Percentiles rank a stretch among this genome's conserved stretches.
phyloP scores from a whole-genome alignment of 2,329 filamentous ascomycete genomes.

The Dryadomyces quercivorus region DNA sequence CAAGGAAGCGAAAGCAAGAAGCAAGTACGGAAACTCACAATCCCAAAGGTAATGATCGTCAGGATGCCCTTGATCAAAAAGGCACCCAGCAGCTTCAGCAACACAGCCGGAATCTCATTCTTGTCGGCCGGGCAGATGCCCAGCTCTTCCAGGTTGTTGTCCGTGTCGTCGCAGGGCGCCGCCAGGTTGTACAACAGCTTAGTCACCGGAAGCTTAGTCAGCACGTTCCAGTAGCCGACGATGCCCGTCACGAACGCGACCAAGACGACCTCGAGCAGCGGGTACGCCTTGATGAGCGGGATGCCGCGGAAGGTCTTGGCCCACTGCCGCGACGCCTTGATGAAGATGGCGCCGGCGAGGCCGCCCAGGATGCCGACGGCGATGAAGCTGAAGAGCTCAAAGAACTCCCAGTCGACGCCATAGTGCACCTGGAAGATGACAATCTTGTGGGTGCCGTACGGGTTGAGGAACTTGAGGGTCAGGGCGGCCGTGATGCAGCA shows the following conservation, averaged over 20 bases:
- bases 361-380: constrained; percentile 80
- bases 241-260: constrained; percentile 78
- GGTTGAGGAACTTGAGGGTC: constrained; percentile 88
- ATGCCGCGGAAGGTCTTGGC: constrained; percentile 79
- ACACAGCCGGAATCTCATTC: constrained; percentile 67
- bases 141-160: constrained; percentile 47
- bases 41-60: constrained; percentile 85
- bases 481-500: constrained; percentile 91
- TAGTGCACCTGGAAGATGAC: constrained; percentile 95
- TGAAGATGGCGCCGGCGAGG: constrained; percentile 78
- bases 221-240: constrained; percentile 83
- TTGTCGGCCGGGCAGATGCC: constrained; percentile 63
- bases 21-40: constrained; percentile 48
- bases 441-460: constrained; percentile 92
- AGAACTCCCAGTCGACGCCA: constrained; percentile 80
- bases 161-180: constrained; percentile 68
- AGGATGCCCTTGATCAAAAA: constrained; percentile 84
- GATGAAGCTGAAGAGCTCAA: constrained; percentile 77
- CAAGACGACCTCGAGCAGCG: constrained; percentile 75
- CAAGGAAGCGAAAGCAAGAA: no score
- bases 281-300: constrained; percentile 65
- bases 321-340: constrained; percentile 89
- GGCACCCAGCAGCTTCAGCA: constrained; percentile 59
- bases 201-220: constrained; percentile 80
- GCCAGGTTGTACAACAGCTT: constrained; percentile 85